Percentiles rank a stretch among this genome's conserved stretches.
Evolutionary conservation across 495 filamentous ascomycete species (phyloP).

Genomic region (Penicillium pancosmium): DNA sequence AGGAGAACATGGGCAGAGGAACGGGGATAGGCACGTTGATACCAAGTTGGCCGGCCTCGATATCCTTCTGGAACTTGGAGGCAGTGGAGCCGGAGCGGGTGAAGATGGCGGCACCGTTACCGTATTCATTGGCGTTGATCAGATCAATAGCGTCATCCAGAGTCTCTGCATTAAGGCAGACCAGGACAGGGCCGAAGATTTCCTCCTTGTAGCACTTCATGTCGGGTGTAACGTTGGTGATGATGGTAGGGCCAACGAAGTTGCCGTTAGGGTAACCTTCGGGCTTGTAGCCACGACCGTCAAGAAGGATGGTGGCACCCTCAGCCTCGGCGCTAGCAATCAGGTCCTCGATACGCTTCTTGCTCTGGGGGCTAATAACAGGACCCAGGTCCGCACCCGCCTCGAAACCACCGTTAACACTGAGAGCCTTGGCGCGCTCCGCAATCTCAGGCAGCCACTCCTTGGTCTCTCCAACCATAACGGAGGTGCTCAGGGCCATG

Average conservation of each 20-base stretch:
- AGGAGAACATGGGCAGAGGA: slow-evolving; percentile 93
- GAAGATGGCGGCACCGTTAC: slow-evolving; percentile 72
- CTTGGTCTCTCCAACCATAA: slow-evolving; percentile 93
- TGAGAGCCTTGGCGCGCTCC: slow-evolving; percentile 85
- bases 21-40: slow-evolving; percentile 78
- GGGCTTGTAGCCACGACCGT: slow-evolving; percentile 86
- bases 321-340: slow-evolving; percentile 90
- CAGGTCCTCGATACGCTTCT: slow-evolving; percentile 83
- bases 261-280: slow-evolving; percentile 96
- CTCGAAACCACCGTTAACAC: slow-evolving; percentile 94
- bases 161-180: slow-evolving; percentile 67
- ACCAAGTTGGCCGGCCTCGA: slow-evolving; percentile 60
- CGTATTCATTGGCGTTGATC: slow-evolving; percentile 72
- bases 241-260: slow-evolving; percentile 92
- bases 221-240: slow-evolving; percentile 84
- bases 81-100: slow-evolving; percentile 65
- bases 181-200: slow-evolving; percentile 89
- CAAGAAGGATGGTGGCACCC: slow-evolving; percentile 92
- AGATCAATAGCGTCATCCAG: slow-evolving; percentile 74
- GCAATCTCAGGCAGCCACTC: slow-evolving; percentile 91
- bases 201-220: slow-evolving; percentile 97
- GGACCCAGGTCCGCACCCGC: slow-evolving; percentile 93
- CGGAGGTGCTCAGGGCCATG: slow-evolving; percentile 93
- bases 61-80: slow-evolving; percentile 64
- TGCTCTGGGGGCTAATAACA: slow-evolving; percentile 91